phyloP scores from a whole-genome alignment of 2,329 filamentous ascomycete genomes.

The Colletotrichum sp. region DNA sequence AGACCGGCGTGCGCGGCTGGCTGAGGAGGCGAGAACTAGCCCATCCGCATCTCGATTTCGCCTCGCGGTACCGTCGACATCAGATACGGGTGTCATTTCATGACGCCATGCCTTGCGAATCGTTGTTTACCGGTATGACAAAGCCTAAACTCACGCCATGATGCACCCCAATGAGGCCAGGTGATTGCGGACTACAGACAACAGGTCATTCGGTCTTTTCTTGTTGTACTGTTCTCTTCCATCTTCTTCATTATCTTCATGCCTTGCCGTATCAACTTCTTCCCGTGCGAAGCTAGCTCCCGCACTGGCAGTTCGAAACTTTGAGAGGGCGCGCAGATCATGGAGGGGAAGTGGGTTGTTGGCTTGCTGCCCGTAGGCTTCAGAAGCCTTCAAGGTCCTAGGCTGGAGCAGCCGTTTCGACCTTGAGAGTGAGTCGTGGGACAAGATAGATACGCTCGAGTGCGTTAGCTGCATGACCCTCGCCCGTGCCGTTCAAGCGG shows the following conservation, averaged over 20 bases:
- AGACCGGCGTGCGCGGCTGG: background rate
- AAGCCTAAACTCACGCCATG: background rate
- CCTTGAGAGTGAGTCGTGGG: background rate
- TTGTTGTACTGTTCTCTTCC: background rate
- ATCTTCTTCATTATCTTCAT: background rate
- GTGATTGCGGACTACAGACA: background rate
- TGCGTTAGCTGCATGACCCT: constrained; percentile 13
- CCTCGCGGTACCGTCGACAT: background rate
- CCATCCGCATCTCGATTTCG: background rate
- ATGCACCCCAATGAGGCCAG: background rate
- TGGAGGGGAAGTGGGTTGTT: background rate
- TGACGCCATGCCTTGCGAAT: constrained; percentile 3
- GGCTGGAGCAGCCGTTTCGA: background rate
- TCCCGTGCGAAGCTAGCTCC: background rate
- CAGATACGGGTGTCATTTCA: background rate
- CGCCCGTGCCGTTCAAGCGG: constrained; percentile 20
- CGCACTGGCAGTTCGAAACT: constrained; percentile 16
- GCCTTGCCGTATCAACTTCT: background rate
- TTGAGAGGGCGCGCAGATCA: constrained; percentile 1
- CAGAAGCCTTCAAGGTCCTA: background rate
- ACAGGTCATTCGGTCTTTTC: background rate
- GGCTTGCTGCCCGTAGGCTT: background rate
- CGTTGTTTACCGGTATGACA: background rate
- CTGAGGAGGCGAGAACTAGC: background rate
- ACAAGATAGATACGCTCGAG: background rate